Evolutionary conservation across 2,329 filamentous ascomycete species (phyloP).

Genomic region (Clarireedia paspali): DNA sequence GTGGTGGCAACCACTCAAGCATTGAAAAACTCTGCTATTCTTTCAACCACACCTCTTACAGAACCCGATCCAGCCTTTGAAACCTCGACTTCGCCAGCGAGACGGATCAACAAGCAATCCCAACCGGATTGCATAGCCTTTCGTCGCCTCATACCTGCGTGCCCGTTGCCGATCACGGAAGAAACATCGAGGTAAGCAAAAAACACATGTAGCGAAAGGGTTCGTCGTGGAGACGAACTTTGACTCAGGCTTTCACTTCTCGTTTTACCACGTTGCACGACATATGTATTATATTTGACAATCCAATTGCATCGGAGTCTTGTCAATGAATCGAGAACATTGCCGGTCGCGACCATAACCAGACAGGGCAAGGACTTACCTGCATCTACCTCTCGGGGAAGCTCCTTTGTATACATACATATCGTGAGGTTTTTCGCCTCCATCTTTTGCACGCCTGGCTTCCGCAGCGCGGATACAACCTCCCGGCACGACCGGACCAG

Average conservation of each 20-base stretch:
- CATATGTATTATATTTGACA: background rate
- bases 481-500: background rate
- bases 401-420: background rate
- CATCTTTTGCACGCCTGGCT: background rate
- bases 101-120: background rate
- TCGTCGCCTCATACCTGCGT: background rate
- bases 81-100: background rate
- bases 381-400: background rate
- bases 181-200: background rate
- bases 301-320: background rate
- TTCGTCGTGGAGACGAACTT: background rate
- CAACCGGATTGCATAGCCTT: background rate
- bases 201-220: background rate
- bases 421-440: too few species aligned
- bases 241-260: background rate
- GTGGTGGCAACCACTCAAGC: constrained; percentile 4
- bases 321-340: background rate
- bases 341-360: background rate
- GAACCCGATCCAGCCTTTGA: background rate
- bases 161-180: background rate
- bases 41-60: constrained; percentile 1
- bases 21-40: constrained; percentile 2
- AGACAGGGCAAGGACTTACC: background rate
- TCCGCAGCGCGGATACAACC: background rate
- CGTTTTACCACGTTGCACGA: background rate